phyloP scores from a whole-genome alignment of 2,329 filamentous ascomycete genomes.

The Coniochaeta ligniaria region DNA sequence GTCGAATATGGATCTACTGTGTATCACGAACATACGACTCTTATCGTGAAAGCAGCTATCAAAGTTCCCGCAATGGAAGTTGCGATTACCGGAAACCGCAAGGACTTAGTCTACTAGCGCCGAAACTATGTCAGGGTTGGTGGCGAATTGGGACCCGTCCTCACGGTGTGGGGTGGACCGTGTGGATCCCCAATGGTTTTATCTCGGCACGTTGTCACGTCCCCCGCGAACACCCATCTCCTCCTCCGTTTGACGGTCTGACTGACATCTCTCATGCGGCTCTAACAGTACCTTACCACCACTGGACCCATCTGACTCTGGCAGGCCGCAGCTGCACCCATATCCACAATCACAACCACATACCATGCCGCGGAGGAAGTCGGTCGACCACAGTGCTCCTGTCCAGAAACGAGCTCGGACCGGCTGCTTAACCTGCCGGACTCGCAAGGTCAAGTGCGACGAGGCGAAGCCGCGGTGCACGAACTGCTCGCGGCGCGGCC shows the following conservation, averaged over 20 bases:
- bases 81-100: background rate
- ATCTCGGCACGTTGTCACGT: background rate
- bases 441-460: slow-evolving; percentile 40
- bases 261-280: background rate
- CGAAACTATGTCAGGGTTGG: background rate
- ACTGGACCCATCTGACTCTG: background rate
- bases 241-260: background rate
- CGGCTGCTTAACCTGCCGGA: slow-evolving; percentile 36
- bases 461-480: slow-evolving; percentile 34
- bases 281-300: no score
- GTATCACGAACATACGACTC: no score
- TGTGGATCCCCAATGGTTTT: background rate
- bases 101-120: no score
- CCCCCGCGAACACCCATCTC: background rate
- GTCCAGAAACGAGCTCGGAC: slow-evolving; percentile 10
- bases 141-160: no score
- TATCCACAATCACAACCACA: background rate
- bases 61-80: background rate
- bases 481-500: slow-evolving; percentile 23
- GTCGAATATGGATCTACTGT: no score
- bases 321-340: background rate
- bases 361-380: slow-evolving; percentile 1
- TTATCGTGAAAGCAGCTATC: background rate
- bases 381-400: background rate
- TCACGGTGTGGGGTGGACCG: background rate